Evolutionary conservation across 495 filamentous ascomycete genomes (phyloP).

Genomic region (Tuber melanosporum): DNA sequence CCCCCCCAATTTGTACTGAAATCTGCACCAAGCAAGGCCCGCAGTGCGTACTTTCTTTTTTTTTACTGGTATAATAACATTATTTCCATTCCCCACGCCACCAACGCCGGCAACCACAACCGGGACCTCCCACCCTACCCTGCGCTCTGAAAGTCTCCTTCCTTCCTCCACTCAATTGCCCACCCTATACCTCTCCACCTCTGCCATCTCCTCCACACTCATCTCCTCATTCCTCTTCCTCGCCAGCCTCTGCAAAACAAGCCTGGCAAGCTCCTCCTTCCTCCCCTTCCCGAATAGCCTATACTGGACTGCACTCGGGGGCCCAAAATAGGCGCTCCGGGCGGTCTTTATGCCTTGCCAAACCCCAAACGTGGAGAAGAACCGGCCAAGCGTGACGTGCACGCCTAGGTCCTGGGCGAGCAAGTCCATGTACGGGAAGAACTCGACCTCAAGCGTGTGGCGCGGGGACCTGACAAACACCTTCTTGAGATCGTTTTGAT

Average conservation of each 20-base stretch:
- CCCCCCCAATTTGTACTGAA: too few species aligned
- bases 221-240: slow-evolving; percentile 7
- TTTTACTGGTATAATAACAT: too few species aligned
- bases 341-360: slow-evolving; percentile 22
- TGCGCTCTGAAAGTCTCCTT: background rate
- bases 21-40: too few species aligned
- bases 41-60: too few species aligned
- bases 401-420: slow-evolving; percentile 22
- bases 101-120: background rate
- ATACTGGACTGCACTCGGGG: slow-evolving; percentile 22
- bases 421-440: slow-evolving; percentile 13
- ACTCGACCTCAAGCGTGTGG: slow-evolving; percentile 29
- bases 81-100: background rate
- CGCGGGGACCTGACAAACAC: slow-evolving; percentile 18
- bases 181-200: slow-evolving; percentile 17
- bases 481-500: slow-evolving; percentile 13
- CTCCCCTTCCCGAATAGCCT: slow-evolving; percentile 26
- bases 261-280: slow-evolving; percentile 21
- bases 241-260: slow-evolving; percentile 25
- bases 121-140: background rate
- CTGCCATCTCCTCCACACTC: slow-evolving; percentile 18
- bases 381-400: slow-evolving; percentile 16
- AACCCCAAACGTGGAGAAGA: slow-evolving; percentile 23
- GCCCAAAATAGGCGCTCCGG: slow-evolving; percentile 18
- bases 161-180: background rate